Conservation (phyloP, 352 stramenopile genomes). For the Peronospora belbahrii region DNA sequence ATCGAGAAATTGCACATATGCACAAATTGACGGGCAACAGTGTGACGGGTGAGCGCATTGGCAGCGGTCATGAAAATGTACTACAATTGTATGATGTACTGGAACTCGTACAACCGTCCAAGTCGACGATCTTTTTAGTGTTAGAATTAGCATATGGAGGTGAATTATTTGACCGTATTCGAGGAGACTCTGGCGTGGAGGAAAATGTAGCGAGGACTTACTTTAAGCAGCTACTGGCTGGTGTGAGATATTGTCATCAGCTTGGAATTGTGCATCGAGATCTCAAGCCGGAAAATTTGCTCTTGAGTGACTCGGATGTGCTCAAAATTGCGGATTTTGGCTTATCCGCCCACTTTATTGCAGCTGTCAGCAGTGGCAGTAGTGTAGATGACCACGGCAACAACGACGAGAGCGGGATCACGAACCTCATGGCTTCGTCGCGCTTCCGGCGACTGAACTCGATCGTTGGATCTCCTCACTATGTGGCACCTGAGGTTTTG, state of each 20-base stretch:
- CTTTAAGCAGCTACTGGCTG: slow-evolving; percentile 84
- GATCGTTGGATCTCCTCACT: slow-evolving; percentile 94
- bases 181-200: slow-evolving; percentile 71
- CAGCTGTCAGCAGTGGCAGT: slow-evolving; percentile 58
- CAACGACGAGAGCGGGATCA: slow-evolving; percentile 12
- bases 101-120: slow-evolving; percentile 92
- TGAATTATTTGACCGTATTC: slow-evolving; percentile 91
- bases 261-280: slow-evolving; percentile 92
- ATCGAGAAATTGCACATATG: slow-evolving; percentile 95
- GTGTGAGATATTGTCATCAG: slow-evolving; percentile 87
- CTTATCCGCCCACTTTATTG: slow-evolving; percentile 88
- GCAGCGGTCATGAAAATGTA: slow-evolving; percentile 90
- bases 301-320: slow-evolving; percentile 86
- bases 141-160: slow-evolving; percentile 87
- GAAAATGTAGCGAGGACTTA: slow-evolving; percentile 79
- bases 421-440: slow-evolving; percentile 27
- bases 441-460: slow-evolving; percentile 89
- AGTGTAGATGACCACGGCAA: slow-evolving; percentile 32
- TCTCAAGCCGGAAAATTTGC: slow-evolving; percentile 95
- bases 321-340: slow-evolving; percentile 95
- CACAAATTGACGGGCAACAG: slow-evolving; percentile 83
- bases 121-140: slow-evolving; percentile 91
- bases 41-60: slow-evolving; percentile 56
- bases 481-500: slow-evolving; percentile 94
- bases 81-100: slow-evolving; percentile 94